Conservation (phyloP, 1,139 yeast genomes). For the Meyerozyma elateridarum region DNA sequence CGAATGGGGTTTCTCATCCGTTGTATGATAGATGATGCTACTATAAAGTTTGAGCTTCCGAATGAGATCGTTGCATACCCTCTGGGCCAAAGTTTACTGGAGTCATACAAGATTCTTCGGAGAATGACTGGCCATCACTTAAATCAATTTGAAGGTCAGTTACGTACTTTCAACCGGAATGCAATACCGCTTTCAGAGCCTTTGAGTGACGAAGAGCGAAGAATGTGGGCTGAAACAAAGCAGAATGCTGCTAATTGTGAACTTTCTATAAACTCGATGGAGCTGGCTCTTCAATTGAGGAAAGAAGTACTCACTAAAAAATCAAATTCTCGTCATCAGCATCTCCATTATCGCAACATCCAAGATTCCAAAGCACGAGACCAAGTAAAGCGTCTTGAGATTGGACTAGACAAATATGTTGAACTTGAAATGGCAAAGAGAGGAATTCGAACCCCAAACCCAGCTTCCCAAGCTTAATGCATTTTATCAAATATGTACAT, state of each 20-base stretch:
- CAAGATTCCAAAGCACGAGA: neutral
- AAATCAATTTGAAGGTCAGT: constrained; percentile 19
- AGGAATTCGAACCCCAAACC: too few relatives aligned
- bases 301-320: too few relatives aligned
- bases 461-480: too few relatives aligned
- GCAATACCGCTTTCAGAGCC: constrained; percentile 8
- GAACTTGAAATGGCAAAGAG: constrained; percentile 1
- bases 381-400: constrained; percentile 2
- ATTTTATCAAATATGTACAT: too few relatives aligned
- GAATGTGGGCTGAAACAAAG: constrained; percentile 7
- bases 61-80: constrained; percentile 14
- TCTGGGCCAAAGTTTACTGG: constrained; percentile 16
- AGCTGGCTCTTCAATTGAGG: neutral
- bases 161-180: constrained; percentile 9
- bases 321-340: neutral
- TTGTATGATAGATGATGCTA: constrained; percentile 23
- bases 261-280: neutral
- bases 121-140: constrained; percentile 18
- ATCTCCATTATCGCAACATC: neutral
- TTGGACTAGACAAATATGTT: constrained; percentile 1
- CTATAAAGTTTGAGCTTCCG: constrained; percentile 19
- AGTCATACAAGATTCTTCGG: constrained; percentile 25
- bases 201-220: constrained; percentile 7
- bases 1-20: constrained; percentile 17
- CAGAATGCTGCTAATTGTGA: neutral